Conservation (phyloP, 2,329 filamentous ascomycete species). For the Cladophialophora yegresii region DNA sequence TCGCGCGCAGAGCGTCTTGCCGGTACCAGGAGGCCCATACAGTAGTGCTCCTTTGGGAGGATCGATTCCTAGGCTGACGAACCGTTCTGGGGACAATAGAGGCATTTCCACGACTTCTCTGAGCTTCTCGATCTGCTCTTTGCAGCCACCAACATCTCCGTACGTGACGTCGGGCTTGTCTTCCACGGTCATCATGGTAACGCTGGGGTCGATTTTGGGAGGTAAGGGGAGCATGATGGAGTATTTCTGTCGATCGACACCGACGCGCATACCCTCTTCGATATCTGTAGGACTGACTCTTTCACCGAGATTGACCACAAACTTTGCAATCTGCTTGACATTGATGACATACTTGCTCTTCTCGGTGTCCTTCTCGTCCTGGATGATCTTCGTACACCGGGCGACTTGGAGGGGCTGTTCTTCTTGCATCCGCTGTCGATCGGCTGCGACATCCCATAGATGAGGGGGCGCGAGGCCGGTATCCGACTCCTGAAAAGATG, state of each 20-base stretch:
- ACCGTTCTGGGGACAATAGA: conserved; percentile 89
- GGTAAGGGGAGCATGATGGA: conserved; percentile 95
- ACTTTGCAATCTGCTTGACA: conserved; percentile 99
- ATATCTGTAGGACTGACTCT: conserved; percentile 98
- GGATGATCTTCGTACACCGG: conserved; percentile 98
- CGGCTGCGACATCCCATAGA: conserved; percentile 97
- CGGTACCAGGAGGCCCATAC: conserved; percentile 96
- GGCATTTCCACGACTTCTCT: conserved; percentile 99
- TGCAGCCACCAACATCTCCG: conserved; percentile 97
- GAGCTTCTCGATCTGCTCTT: conserved; percentile 99
- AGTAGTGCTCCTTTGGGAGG: conserved; percentile 95
- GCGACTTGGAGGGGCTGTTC: conserved; percentile 97
- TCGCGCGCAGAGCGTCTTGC: conserved; percentile 96
- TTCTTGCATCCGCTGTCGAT: conserved; percentile 97
- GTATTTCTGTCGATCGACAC: conserved; percentile 98
- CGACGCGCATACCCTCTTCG: conserved; percentile 98
- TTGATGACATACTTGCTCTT: conserved; percentile 99
- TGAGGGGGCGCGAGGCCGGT: conserved; percentile 97
- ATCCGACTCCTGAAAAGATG: conserved; percentile 80
- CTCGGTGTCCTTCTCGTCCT: conserved; percentile 89
- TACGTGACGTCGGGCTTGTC: conserved; percentile 99
- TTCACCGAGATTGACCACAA: conserved; percentile 96
- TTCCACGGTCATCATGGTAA: conserved; percentile 99
- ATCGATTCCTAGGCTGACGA: conserved; percentile 98
- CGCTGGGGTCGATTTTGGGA: conserved; percentile 97